Evolutionary conservation across 2,329 filamentous ascomycete species (phyloP), one percentile per base, ranked within the genome.

Genomic region (Fusarium musae): DNA sequence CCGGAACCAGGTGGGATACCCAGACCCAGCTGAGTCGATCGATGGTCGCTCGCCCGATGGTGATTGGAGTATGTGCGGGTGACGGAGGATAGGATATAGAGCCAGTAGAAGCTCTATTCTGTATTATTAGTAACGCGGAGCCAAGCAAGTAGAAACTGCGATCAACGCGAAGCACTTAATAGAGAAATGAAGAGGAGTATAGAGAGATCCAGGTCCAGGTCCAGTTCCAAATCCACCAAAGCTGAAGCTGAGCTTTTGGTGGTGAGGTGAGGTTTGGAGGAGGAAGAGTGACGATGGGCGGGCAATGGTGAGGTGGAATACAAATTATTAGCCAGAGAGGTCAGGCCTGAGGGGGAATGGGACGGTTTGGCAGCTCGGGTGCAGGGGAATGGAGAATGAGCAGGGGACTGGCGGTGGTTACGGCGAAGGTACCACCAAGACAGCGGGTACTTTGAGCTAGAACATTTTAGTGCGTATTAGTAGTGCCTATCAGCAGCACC

Each of bases 161-260:
- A 77, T 78, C 76, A 78, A 78, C 76, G 76, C 76, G 63, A 57
- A 62, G 65, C 53, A 72, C 69, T 71, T 66, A 60, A 63, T 64
- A 52, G 30, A 56, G 71, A 74, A 74, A 66, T 62, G 63, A 71
- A 66, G 69, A 69, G 71, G 50, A 61, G 56, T 59, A 69, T 49
- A 53, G 50, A 69, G 49, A 50, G 28, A 21, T 43, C 40, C n/a
- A 32, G 32, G 32, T 36, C 34, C 34, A 28, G 43, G 17, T 32
- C 46, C 15, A 32, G 60, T 59, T 60, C 47, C 50, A 63, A 46
- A 52, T 63, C 60, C 50, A 64, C 46, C 42, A 59, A 57, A 68
- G 71, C 49, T 63, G 66, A 65, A 59, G 52, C 46, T 36, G 54
- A 58, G 40, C 40, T 49, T 58, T 36, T 58, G 40, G 54, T 58